Evolutionary conservation across 306 rosid species (phyloP).

Genomic region (Adenanthera pavonina): DNA sequence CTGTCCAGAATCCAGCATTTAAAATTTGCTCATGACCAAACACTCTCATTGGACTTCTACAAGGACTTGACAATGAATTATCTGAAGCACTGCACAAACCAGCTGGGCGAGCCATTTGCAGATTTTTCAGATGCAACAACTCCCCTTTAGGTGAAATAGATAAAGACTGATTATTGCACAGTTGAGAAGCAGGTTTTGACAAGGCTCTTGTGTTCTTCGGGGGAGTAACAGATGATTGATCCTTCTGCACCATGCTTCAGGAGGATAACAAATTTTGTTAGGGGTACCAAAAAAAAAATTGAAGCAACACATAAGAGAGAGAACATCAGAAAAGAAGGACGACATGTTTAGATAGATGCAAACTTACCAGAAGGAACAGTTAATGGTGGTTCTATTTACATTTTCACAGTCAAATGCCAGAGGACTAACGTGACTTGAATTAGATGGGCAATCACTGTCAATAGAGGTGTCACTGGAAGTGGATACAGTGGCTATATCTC

Average conservation of each 20-base stretch:
- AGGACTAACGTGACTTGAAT: constrained; percentile 67
- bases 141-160: constrained; percentile 63
- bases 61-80: constrained; percentile 82
- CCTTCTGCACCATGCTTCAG: constrained; percentile 57
- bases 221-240: constrained; percentile 47
- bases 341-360: constrained; percentile 22
- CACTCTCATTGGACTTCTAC: constrained; percentile 71
- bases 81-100: constrained; percentile 81
- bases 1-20: constrained; percentile 58
- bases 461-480: constrained; percentile 67
- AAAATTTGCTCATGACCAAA: constrained; percentile 66
- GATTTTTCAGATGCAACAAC: constrained; percentile 62
- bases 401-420: constrained; percentile 66
- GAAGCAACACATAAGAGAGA: constrained; percentile 15
- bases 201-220: constrained; percentile 53
- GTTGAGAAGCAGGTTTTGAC: constrained; percentile 54
- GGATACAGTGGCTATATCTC: constrained; percentile 73
- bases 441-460: constrained; percentile 69
- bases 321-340: constrained; percentile 14
- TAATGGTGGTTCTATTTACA: constrained; percentile 55
- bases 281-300: constrained; percentile 42
- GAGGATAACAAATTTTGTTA: constrained; percentile 44
- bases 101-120: constrained; percentile 64
- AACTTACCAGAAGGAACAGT: constrained; percentile 66
- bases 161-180: constrained; percentile 48